A percentile compares a stretch with the other conserved stretches of the same genome.
phyloP scores from a whole-genome alignment of 2,329 filamentous ascomycete genomes.

The Aphanocladium album region DNA sequence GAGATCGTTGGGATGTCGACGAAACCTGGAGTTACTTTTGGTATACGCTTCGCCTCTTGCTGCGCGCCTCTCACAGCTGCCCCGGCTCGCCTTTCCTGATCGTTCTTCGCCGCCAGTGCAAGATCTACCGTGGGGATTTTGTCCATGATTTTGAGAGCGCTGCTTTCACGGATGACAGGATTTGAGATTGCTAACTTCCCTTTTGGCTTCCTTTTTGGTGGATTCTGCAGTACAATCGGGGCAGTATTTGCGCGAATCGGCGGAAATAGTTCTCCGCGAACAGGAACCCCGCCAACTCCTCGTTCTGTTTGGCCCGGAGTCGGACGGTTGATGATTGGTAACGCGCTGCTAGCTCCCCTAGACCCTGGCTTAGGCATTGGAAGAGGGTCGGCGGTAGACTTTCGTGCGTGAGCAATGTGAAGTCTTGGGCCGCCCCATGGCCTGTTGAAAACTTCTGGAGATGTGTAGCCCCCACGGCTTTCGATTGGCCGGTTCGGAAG shows the following conservation, averaged over 20 bases:
- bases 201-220: conserved; percentile 23
- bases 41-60: conserved; percentile 22
- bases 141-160: conserved; percentile 35
- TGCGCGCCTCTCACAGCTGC: background rate
- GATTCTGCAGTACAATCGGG: conserved; percentile 17
- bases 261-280: conserved; percentile 38
- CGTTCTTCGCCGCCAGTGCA: conserved; percentile 41
- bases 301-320: conserved; percentile 29
- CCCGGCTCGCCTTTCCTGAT: conserved; percentile 32
- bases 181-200: conserved; percentile 45
- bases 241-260: conserved; percentile 30
- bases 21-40: conserved; percentile 30
- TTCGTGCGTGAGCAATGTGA: background rate
- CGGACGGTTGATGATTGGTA: conserved; percentile 36
- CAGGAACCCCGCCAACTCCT: conserved; percentile 35
- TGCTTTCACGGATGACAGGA: conserved; percentile 37
- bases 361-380: background rate
- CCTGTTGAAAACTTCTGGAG: background rate
- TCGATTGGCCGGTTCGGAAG: background rate
- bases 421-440: background rate
- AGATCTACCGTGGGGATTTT: conserved; percentile 48
- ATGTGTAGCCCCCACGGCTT: background rate
- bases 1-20: background rate
- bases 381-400: background rate
- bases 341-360: conserved; percentile 12